phyloP scores from a whole-genome alignment of 108 stramenopile genomes.

The Nannochloropsis oceanica region DNA sequence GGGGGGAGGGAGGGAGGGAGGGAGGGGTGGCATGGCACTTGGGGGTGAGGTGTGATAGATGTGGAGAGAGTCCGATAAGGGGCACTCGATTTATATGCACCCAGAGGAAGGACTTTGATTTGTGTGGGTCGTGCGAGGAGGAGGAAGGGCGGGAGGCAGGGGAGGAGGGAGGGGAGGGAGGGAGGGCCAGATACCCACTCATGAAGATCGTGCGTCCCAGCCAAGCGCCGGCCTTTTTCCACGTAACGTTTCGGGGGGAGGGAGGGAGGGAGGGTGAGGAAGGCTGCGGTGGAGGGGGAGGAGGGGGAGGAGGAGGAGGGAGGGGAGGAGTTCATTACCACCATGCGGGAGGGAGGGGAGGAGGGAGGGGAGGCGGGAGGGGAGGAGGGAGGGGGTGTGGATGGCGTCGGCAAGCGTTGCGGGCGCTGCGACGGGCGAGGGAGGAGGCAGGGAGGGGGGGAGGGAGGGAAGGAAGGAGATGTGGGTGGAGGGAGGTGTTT shows the following conservation, averaged over 20 bases:
- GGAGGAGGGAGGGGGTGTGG: not conserved
- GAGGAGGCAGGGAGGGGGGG: not conserved
- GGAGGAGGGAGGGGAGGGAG: no score
- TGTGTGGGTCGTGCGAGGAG: conserved; percentile 14
- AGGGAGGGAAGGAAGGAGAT: not conserved
- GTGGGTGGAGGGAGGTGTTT: not conserved
- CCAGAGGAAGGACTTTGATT: conserved; percentile 3
- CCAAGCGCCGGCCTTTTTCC: not conserved
- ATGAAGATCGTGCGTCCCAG: not conserved
- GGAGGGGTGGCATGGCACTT: not conserved
- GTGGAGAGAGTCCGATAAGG: conserved; percentile 3
- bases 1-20: no score
- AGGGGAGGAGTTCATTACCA: no score
- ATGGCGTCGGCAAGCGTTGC: not conserved
- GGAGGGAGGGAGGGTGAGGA: not conserved
- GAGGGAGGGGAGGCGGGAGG: not conserved
- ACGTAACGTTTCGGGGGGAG: not conserved
- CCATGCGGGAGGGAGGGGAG: not conserved
- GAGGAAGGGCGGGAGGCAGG: not conserved
- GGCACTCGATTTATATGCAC: conserved; percentile 17
- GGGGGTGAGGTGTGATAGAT: not conserved
- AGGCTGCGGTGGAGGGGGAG: not conserved
- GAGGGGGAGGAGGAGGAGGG: not conserved
- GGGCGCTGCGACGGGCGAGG: not conserved
- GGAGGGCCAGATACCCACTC: not conserved